Base-by-base conservation (phyloP, 108 stramenopile species). In the Skeletonema marinoi region DNA sequence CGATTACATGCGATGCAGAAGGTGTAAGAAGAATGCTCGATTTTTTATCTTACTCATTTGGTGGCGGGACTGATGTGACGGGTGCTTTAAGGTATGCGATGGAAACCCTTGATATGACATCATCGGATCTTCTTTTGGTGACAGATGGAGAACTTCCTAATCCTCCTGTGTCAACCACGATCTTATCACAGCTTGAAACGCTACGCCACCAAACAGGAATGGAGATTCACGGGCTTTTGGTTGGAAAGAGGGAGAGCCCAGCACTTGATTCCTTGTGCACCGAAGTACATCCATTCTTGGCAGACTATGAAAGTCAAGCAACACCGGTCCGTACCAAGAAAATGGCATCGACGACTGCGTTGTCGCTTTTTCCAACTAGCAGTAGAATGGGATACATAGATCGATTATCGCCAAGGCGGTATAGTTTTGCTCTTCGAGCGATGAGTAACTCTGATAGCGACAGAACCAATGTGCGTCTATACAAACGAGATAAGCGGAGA, bases 81-180 rank as follows among this genome's bases (percentile, higher is more conserved):
- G 88, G 89, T 2, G 90, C 92, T 13, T 71, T 93, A 32, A 87
- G 78, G 59, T 81, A 65, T 71, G 89, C 84, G 14, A 78, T 90
- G 58, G 70, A 59, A 51, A 62, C 44, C 1, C 29, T 80, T 59
- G 70, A 72, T 32, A 88, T 92, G 89, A 48, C 77, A 33, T 74
- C 88, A 29, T 89, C 92, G 13, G 92, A 93, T 73, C 71, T 93
- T 12, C 71, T 93, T 25, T 82, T 93, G 16, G 82, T 93, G 3
- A 84, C 88, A n/a, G 92, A 93, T 74, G 92, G 92, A 30, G 92
- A 93, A 70, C 84, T 93, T 21, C 87, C 88, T 6, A 88, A 93
- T 76, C 92, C 92, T 38, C 92, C 92, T 2, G 88, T 91, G 0
- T 80, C 87, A 1, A 44, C 68, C 8, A 66, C 74, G 12, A 61